Percentiles rank a stretch among this genome's conserved stretches.
Evolutionary conservation across 2,329 filamentous ascomycete species (phyloP).

Genomic region (Epichloe elymi): DNA sequence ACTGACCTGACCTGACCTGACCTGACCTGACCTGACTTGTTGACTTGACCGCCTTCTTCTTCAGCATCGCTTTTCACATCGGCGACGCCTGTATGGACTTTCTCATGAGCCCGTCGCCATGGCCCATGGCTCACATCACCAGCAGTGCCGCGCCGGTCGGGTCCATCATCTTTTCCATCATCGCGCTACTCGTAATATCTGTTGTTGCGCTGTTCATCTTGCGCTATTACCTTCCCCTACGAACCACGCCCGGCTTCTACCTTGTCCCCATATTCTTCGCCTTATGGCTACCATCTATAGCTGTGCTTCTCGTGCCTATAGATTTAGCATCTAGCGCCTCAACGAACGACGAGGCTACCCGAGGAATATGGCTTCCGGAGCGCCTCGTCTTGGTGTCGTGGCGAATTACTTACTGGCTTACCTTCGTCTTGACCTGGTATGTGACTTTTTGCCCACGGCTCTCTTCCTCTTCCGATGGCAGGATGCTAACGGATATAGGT

Average conservation of each 20-base stretch:
- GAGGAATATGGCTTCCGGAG: constrained; percentile 79
- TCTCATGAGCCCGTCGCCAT: constrained; percentile 25
- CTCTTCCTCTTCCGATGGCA: not conserved
- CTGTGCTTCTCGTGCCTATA: constrained; percentile 85
- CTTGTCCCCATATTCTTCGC: constrained; percentile 89
- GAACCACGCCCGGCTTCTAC: constrained; percentile 80
- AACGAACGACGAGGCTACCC: constrained; percentile 53
- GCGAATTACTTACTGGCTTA: constrained; percentile 95
- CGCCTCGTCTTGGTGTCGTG: constrained; percentile 72
- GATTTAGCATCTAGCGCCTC: constrained; percentile 80
- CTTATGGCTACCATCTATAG: constrained; percentile 82
- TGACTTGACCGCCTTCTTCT: not conserved
- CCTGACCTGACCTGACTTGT: not conserved
- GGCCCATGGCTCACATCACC: constrained; percentile 39
- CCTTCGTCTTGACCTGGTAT: constrained; percentile 87
- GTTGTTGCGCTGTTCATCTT: constrained; percentile 69
- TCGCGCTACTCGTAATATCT: constrained; percentile 63
- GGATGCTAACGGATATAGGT: constrained; percentile 33
- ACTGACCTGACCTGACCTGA: too few relatives aligned
- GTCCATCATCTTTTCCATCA: constrained; percentile 64
- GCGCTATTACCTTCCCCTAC: constrained; percentile 80
- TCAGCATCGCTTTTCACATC: not conserved
- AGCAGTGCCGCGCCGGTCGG: constrained; percentile 52
- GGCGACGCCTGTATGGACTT: constrained; percentile 13
- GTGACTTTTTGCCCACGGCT: constrained; percentile 9